Conservation (phyloP, 768 basidiomycete genomes). For the Naganishia randhawae region DNA sequence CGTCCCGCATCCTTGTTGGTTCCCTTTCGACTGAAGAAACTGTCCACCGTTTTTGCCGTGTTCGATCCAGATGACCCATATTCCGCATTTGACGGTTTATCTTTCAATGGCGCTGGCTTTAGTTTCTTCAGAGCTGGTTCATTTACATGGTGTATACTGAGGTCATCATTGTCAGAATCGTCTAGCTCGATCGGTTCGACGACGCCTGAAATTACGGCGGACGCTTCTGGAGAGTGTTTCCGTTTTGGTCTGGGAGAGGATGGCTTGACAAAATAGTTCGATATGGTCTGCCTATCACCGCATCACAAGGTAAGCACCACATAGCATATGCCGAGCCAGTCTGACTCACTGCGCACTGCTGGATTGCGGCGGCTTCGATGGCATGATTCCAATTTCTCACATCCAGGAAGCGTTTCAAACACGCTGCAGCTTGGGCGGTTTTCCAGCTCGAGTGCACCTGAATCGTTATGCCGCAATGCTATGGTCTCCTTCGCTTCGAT, state of each 20-base stretch:
- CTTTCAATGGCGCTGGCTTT: not conserved
- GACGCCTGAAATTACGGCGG: not conserved
- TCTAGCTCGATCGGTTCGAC: conserved; percentile 15
- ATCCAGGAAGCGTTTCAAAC: not conserved
- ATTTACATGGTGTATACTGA: not conserved
- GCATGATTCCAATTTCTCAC: not conserved
- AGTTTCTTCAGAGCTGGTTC: conserved; percentile 12
- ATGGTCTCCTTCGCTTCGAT: too few relatives aligned
- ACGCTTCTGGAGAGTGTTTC: not conserved
- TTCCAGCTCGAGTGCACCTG: not conserved
- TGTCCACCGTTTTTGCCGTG: not conserved
- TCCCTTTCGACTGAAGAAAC: conserved; percentile 8
- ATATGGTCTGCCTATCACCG: not conserved
- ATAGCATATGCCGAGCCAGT: not conserved
- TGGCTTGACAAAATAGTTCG: conserved; percentile 14
- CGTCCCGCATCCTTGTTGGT: not conserved
- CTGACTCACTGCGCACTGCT: conserved; percentile 11
- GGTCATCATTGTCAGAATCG: conserved; percentile 5
- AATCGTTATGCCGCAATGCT: not conserved
- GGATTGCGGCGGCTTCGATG: not conserved
- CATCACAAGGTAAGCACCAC: not conserved
- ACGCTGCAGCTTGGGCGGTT: not conserved
- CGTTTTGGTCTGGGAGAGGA: not conserved
- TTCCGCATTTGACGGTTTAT: not conserved
- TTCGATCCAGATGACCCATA: not conserved